Evolutionary conservation across 257 asterid genomes (phyloP).

Genomic region (Oldenlandia corymbosa): DNA sequence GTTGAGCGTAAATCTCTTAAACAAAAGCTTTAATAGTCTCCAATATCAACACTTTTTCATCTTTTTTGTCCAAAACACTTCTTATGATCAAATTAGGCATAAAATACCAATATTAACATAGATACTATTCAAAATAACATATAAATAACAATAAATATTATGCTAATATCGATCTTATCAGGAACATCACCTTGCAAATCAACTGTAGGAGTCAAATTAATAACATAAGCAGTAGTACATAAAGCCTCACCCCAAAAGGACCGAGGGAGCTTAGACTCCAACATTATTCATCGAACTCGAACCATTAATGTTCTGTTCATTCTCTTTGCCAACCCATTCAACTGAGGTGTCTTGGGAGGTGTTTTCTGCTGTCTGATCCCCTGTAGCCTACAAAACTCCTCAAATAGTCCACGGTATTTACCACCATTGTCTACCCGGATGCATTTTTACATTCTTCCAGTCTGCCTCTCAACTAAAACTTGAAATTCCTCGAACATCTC

Average conservation of each 20-base stretch:
- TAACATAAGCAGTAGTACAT: neutral
- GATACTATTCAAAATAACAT: no score
- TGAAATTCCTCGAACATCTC: neutral
- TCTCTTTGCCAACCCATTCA: neutral
- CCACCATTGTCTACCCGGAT: neutral
- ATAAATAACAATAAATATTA: no score
- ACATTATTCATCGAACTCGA: neutral
- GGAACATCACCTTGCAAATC: no score
- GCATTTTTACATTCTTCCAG: neutral
- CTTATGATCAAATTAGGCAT: no score
- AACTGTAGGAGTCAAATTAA: no score
- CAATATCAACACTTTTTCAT: no score
- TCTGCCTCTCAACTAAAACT: neutral
- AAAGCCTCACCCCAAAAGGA: neutral
- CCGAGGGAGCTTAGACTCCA: neutral
- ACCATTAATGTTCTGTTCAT: neutral
- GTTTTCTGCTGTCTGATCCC: neutral
- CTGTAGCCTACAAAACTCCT: neutral
- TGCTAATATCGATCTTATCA: no score
- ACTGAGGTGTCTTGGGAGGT: neutral
- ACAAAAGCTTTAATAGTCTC: no score
- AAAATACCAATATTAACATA: no score
- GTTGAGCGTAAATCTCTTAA: no score
- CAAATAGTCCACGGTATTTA: neutral
- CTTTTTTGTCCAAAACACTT: no score